Evolutionary conservation across 2,329 filamentous ascomycete species (phyloP).

Genomic region (Cytospora paraplurivora): DNA sequence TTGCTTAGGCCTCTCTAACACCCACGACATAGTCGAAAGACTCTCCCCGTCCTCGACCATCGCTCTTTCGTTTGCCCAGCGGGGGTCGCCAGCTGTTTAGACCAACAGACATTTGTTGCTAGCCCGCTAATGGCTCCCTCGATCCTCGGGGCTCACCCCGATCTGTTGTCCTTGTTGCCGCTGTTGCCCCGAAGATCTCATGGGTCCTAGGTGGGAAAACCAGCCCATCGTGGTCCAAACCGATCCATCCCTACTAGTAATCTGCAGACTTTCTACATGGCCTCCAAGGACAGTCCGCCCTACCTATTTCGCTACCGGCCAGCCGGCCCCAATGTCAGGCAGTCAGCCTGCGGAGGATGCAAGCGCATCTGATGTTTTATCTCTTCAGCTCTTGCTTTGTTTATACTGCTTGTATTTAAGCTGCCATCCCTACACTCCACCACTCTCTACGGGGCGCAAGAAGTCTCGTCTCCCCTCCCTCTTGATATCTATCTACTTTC

Average conservation of each 20-base stretch:
- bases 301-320: constrained; percentile 17
- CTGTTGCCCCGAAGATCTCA: constrained; percentile 12
- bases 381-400: constrained; percentile 17
- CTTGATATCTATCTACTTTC: not conserved
- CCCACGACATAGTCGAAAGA: constrained; percentile 28
- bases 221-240: constrained; percentile 19
- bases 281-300: not conserved
- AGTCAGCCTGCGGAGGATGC: constrained; percentile 9
- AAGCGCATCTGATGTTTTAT: constrained; percentile 22
- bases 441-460: constrained; percentile 18
- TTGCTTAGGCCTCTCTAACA: constrained; percentile 17
- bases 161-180: constrained; percentile 10
- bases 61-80: constrained; percentile 24
- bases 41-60: constrained; percentile 17
- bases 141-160: constrained; percentile 7
- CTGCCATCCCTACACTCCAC: constrained; percentile 13
- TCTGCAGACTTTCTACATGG: constrained; percentile 19
- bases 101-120: not conserved
- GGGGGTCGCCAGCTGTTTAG: constrained; percentile 17
- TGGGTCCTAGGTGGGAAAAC: constrained; percentile 6
- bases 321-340: constrained; percentile 3
- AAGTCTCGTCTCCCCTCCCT: constrained; percentile 7
- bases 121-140: not conserved
- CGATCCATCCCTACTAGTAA: constrained; percentile 10
- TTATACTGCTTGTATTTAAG: constrained; percentile 22